Base-by-base conservation (phyloP, 1,284 basidiomycete genomes). In the Cystobasidiaceae sp. region DNA sequence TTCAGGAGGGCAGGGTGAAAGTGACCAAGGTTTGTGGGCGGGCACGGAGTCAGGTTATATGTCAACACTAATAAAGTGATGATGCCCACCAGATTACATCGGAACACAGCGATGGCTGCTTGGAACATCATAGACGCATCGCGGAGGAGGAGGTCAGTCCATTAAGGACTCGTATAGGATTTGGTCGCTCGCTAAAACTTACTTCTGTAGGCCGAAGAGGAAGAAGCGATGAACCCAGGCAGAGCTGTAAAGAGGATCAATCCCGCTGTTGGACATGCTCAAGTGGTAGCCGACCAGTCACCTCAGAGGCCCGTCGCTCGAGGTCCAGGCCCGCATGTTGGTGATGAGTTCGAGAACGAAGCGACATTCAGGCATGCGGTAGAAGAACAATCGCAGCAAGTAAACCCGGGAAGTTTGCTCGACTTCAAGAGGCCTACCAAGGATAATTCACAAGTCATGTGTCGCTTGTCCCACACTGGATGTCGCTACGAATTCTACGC, bases 401-500 rank as follows among this genome's bases (percentile, higher is more conserved):
- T 48, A n/a, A 55, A 54, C n/a, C 61, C 61, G 11, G 61, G 61
- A 3, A 55, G 51, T 28, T 37, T 11, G 30, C 61, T 64, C 32
- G 13, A n/a, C 5, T 33, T 49, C 19, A 23, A 44, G 32, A 23
- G 21, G 25, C n/a, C 28, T 4, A 56, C 17, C 17, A 44, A 15
- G 32, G 23, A 46, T 48, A 55, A 51, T 19, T 43, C 11, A 3
- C 23, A 34, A 9, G 8, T 48, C 13, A 15, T 45, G 19, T 64
- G 61, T 44, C 27, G 45, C n/a, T 32, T 43, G 23, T 55, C 7
- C 21, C 41, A 64, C 25, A 55, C 61, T 30, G 61, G 61, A 9
- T 64, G 61, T 27, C 61, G 61, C 5, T 64, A 64, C 44, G 61
- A 64, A 33, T 55, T 56, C 25, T 51, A 64, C 43, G 61, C 61